Conservation (phyloP, 148 eudicot species). For the Tetragonia tetragonoides region DNA sequence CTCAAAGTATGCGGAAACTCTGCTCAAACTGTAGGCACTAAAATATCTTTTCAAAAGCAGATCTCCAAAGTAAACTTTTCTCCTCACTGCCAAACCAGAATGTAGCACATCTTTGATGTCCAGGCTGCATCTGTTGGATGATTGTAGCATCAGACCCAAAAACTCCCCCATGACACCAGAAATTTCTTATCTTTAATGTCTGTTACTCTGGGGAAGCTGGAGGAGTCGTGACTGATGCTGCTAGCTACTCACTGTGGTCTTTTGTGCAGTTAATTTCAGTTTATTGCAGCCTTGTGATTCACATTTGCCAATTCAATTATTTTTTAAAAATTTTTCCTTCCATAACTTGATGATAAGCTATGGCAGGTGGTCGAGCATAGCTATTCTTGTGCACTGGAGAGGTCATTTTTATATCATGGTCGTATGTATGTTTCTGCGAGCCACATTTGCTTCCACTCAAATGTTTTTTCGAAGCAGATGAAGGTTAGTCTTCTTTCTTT, state of each 20-base stretch:
- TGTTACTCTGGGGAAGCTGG: background rate
- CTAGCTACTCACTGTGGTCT: background rate
- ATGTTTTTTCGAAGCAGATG: constrained; percentile 90
- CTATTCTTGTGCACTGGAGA: constrained; percentile 95
- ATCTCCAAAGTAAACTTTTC: no score
- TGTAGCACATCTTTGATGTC: no score
- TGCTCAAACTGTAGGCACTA: no score
- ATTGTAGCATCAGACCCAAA: no score
- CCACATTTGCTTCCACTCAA: constrained; percentile 98
- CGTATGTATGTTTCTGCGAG: constrained; percentile 88
- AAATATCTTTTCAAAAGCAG: no score
- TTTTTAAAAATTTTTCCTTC: background rate
- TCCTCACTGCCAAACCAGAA: no score
- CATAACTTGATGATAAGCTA: constrained; percentile 19
- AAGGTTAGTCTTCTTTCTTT: constrained; percentile 50
- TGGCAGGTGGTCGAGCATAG: constrained; percentile 81
- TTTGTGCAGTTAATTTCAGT: background rate
- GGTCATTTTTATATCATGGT: constrained; percentile 93
- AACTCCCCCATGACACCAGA: no score
- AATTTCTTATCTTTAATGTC: no score
- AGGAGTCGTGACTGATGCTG: background rate
- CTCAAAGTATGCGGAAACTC: no score
- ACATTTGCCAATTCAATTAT: background rate
- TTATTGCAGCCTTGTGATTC: background rate
- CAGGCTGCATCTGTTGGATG: no score